Base-by-base conservation (phyloP, 148 eudicot genomes). In the Rhododendron vialii region DNA sequence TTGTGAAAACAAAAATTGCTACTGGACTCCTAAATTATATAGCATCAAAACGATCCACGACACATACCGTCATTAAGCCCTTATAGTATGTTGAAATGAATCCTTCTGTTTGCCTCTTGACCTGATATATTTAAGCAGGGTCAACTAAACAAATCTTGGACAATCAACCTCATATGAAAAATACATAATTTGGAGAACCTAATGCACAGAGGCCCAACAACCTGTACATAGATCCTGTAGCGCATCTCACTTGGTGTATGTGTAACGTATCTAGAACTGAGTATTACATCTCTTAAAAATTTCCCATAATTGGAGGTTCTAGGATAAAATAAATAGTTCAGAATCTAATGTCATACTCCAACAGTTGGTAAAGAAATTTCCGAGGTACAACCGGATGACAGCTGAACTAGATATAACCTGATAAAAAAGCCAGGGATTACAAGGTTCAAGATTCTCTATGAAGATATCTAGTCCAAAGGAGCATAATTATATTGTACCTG, bases 21-120 rank as follows among this genome's bases (percentile, higher is more conserved):
- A 63, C 67, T 22, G 36, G 67, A 36, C 83, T 33, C 47, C 36
- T 38, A 71, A 11, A 85, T 74, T 59, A 48, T 45, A 83, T 18
- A 51, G 33, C 80, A 36, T n/a, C 53, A 85, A 2, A 57, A 20
- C 45, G 26, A 84, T 57, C 43, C 69, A 71, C 36, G 47, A 86
- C 78, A 84, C 82, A 80, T 90, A 98, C 99, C 96, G 86, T 92
- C 99, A 98, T 95, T 84, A 91, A 82, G 85, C 98, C 94, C 88
- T 85, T 93, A 92, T 98, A 98, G 89, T 98, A 98, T 75, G 80
- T 89, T 53, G 94, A 89, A 85, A 94, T 89, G 88, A 93, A 98
- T 78, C 92, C 86, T 80, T 94, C 97, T 38, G 93, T 98, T 90
- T 94, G 99, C 90, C 92, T 90, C 88, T 92, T 95, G 24, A 98